Base-by-base conservation (phyloP, 192 early-diverging fungal species). In the Podila minutissima region DNA sequence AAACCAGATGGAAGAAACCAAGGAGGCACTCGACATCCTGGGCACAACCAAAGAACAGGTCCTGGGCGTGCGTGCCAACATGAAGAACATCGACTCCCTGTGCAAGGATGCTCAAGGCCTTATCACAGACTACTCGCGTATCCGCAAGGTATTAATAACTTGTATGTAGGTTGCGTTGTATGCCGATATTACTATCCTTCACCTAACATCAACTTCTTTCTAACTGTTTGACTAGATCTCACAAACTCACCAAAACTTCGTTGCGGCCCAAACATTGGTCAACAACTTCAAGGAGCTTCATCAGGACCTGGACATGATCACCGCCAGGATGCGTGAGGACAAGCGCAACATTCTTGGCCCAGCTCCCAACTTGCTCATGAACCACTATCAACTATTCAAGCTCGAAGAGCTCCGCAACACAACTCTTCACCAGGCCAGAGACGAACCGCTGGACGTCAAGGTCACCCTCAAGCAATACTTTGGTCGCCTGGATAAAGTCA, bases 221-320 rank as follows among this genome's bases (percentile, higher is more conserved):
- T 22, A 37, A 22, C n/a, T 58, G 35, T n/a, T 5, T 33, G 17
- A 20, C 6, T 66, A 95, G 93, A 92, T 99, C 29, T 98, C 98
- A 2, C 88, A 91, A 64, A 92, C 95, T 2, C 97, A 98, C 87
- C 93, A 94, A 75, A 99, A 99, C 85, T 99, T 99, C 89, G 90
- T 92, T 13, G 90, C 93, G 3, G 95, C 97, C 0, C 91, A 97
- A 81, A 88, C 89, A 55, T 92, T 96, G 59, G 93, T 97, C 46
- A 89, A 92, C 70, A 91, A 93, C 69, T 97, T 99, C 64, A 93
- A 94, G 83, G 90, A 92, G 66, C 88, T 99, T 59, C 94, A 96
- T 82, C 83, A 92, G 64, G 92, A 94, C 71, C 86, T 98, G 50
- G 89, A 91, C 19, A 84, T 90, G 26, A 89, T 97, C 19, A 88